A percentile compares a stretch with the other conserved stretches of the same genome.
These are phyloP conservation scores for Aureobasidium musti DNA, from an alignment of 2,329 filamentous ascomycete species.

Conservation along the genomic window DNA sequence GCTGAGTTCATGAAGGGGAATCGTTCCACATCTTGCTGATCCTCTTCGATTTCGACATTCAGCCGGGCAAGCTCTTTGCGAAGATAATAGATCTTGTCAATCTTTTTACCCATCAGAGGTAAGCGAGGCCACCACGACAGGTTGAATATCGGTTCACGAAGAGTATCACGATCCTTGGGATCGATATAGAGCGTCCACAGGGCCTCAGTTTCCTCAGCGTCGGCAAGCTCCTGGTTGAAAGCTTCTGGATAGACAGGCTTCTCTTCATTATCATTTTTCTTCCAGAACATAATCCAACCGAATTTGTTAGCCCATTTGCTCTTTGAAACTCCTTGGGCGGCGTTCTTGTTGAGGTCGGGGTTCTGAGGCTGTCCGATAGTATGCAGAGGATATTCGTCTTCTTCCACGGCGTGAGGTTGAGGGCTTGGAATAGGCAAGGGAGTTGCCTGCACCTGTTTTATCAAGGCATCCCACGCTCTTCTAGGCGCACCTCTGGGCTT, in stretches of 20 bases:
- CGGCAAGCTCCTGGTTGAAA: constrained; percentile 62
- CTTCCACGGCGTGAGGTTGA: constrained; percentile 44
- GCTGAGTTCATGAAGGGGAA: constrained; percentile 94
- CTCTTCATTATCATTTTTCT: constrained; percentile 35
- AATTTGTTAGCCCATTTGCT: constrained; percentile 38
- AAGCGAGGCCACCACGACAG: constrained; percentile 68
- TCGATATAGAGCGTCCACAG: constrained; percentile 82
- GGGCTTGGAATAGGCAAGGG: constrained; percentile 48
- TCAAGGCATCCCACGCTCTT: constrained; percentile 34
- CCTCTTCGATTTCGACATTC: constrained; percentile 87
- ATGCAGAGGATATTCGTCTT: constrained; percentile 39
- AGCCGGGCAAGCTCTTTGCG: constrained; percentile 81
- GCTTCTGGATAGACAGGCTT: constrained; percentile 60
- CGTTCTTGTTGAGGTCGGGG: constrained; percentile 14
- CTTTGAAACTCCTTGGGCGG: constrained; percentile 32
- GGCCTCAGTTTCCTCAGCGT: constrained; percentile 64
- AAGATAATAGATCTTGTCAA: constrained; percentile 92
- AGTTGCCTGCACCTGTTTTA: constrained; percentile 31
- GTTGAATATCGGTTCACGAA: constrained; percentile 67
- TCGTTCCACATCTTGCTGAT: constrained; percentile 80
- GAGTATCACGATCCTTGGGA: constrained; percentile 79
- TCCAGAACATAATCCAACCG: constrained; percentile 39
- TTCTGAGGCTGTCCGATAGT: constrained; percentile 28
- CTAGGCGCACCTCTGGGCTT: constrained; percentile 27
- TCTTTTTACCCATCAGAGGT: constrained; percentile 67